phyloP scores from a whole-genome alignment of 495 filamentous ascomycete species.

The Trichocladium uniseriatum region DNA sequence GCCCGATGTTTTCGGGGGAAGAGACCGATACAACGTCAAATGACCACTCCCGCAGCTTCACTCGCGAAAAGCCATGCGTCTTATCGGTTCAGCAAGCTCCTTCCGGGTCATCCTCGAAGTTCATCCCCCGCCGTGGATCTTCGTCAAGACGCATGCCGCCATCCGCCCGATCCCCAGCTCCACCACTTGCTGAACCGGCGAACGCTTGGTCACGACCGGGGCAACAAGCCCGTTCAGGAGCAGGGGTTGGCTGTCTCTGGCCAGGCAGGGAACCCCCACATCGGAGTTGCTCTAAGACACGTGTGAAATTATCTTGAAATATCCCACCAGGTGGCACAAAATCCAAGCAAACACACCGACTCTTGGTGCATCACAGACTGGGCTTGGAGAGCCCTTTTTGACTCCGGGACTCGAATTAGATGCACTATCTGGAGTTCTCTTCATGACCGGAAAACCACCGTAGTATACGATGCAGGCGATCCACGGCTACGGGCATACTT shows the following conservation, averaged over 20 bases:
- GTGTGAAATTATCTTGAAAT: background rate
- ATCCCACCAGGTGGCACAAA: background rate
- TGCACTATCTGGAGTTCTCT: too few relatives aligned
- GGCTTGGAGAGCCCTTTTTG: background rate
- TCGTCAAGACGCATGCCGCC: background rate
- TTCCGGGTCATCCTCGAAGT: background rate
- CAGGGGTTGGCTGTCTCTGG: too few relatives aligned
- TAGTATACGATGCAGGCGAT: background rate
- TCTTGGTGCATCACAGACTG: background rate
- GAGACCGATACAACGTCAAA: background rate
- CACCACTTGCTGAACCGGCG: too few relatives aligned
- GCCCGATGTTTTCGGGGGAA: background rate
- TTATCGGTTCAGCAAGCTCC: background rate
- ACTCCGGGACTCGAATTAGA: too few relatives aligned
- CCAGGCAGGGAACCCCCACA: background rate
- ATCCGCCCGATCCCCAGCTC: background rate
- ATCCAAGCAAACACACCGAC: conserved; percentile 1
- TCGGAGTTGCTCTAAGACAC: too few relatives aligned
- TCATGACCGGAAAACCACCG: too few relatives aligned
- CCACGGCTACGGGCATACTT: background rate
- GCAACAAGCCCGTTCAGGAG: too few relatives aligned
- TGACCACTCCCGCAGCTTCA: background rate
- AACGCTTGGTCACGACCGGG: too few relatives aligned
- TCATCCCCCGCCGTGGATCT: background rate
- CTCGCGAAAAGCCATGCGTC: background rate